Percentiles rank a stretch among this genome's conserved stretches.
Evolutionary conservation across 2,329 filamentous ascomycete species (phyloP).

Genomic region (Colletotrichum caudatum): DNA sequence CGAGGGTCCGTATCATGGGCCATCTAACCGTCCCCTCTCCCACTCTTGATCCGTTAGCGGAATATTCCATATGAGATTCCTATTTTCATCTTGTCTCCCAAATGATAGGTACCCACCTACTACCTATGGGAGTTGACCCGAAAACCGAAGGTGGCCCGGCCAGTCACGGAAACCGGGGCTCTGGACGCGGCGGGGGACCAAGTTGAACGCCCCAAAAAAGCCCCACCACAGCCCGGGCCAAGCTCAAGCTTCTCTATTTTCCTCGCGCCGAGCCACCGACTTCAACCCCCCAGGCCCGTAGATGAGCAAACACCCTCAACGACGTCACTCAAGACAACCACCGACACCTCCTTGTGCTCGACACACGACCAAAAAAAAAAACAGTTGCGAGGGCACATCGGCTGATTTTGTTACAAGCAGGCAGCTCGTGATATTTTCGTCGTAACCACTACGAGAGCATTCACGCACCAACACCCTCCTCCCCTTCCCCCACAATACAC

Average conservation of each 20-base stretch:
- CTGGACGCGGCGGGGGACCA: slow-evolving; percentile 1
- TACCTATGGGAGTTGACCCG: not conserved
- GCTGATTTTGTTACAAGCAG: not conserved
- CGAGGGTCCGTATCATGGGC: not conserved
- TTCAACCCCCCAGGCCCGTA: slow-evolving; percentile 2
- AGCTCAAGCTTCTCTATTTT: slow-evolving; percentile 38
- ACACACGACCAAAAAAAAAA: not conserved
- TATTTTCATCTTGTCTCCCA: not conserved
- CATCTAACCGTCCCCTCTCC: not conserved
- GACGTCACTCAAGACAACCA: slow-evolving; percentile 16
- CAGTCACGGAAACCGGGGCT: slow-evolving; percentile 29
- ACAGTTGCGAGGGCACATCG: not conserved
- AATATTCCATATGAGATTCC: not conserved
- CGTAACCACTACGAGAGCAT: not conserved
- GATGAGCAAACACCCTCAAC: slow-evolving; percentile 29
- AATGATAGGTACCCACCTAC: not conserved
- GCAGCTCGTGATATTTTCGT: not conserved
- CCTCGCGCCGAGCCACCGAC: slow-evolving; percentile 17
- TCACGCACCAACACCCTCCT: not conserved
- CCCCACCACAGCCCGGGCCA: slow-evolving; percentile 38
- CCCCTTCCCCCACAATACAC: not conserved
- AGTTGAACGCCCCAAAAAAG: not conserved
- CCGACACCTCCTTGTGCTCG: not conserved
- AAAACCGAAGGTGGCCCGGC: slow-evolving; percentile 4
- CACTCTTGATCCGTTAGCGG: too few species aligned